Evolutionary conservation across 2,329 filamentous ascomycete species (phyloP).

Genomic region (Colletotrichum sp.): DNA sequence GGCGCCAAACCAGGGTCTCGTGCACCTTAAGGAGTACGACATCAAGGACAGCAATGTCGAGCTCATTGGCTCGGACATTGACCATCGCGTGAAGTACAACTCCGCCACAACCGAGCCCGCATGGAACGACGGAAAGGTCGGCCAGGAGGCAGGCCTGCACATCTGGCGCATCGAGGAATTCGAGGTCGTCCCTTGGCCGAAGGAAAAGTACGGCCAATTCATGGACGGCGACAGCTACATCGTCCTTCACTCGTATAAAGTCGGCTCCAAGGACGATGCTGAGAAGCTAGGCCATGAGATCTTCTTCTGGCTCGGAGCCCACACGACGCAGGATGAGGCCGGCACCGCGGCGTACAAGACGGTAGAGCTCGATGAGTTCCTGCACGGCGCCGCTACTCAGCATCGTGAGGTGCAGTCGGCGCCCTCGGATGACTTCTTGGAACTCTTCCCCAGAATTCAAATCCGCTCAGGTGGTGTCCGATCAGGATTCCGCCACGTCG

Average conservation of each 20-base stretch:
- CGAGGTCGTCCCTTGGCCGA: constrained; percentile 66
- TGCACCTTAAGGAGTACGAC: constrained; percentile 69
- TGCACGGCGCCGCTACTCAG: constrained; percentile 66
- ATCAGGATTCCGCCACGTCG: constrained; percentile 69
- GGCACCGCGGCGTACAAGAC: constrained; percentile 75
- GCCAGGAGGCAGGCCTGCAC: constrained; percentile 56
- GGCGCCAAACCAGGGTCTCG: constrained; percentile 65
- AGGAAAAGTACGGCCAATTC: constrained; percentile 62
- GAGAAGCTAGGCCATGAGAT: constrained; percentile 64
- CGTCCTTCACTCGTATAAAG: constrained; percentile 63
- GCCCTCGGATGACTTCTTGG: constrained; percentile 64
- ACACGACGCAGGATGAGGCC: constrained; percentile 72
- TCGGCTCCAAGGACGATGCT: constrained; percentile 46
- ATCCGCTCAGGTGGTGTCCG: constrained; percentile 65
- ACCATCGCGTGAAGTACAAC: constrained; percentile 72
- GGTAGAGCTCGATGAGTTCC: constrained; percentile 71
- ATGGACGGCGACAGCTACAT: constrained; percentile 74
- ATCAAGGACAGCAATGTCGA: constrained; percentile 73
- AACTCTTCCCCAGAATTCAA: constrained; percentile 64
- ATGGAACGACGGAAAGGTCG: constrained; percentile 65
- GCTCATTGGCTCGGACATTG: constrained; percentile 66
- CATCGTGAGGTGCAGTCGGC: constrained; percentile 67
- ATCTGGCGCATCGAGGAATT: constrained; percentile 74
- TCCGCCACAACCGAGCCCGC: constrained; percentile 70
- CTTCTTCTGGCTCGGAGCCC: constrained; percentile 72